A percentile compares a stretch with the other conserved stretches of the same genome.
Conservation (phyloP, 176 grass and related monocot species). For the Eremochloa ophiuroides region DNA sequence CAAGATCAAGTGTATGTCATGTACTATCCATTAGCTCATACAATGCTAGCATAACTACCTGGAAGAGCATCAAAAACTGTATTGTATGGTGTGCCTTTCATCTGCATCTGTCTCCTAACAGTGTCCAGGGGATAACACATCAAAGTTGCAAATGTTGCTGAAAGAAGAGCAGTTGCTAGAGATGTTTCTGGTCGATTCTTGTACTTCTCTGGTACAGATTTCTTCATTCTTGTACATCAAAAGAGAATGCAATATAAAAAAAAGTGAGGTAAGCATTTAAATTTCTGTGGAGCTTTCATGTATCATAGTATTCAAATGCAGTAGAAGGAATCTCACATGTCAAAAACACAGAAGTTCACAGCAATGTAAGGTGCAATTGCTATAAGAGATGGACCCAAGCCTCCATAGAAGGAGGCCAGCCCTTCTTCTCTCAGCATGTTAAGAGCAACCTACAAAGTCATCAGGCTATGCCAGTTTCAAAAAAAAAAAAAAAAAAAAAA, state of each 20-base stretch:
- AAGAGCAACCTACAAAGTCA: slow-evolving; percentile 80
- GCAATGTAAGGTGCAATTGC: slow-evolving; percentile 97
- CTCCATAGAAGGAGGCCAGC: slow-evolving; percentile 79
- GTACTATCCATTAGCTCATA: neutral
- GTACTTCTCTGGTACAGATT: slow-evolving; percentile 92
- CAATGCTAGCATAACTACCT: slow-evolving; percentile 35
- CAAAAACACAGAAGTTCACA: slow-evolving; percentile 99
- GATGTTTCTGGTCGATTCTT: slow-evolving; percentile 83
- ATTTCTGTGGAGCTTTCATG: slow-evolving; percentile 11
- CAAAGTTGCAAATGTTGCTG: slow-evolving; percentile 86
- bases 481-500: neutral
- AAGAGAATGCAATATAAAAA: slow-evolving; percentile 2
- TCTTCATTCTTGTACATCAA: slow-evolving; percentile 70
- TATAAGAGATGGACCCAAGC: slow-evolving; percentile 93
- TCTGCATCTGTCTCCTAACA: slow-evolving; percentile 98
- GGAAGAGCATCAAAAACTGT: slow-evolving; percentile 80
- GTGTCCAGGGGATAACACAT: slow-evolving; percentile 97
- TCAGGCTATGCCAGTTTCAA: slow-evolving; percentile 7
- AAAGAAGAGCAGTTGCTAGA: slow-evolving; percentile 81
- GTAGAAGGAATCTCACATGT: slow-evolving; percentile 71
- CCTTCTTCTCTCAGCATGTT: slow-evolving; percentile 96
- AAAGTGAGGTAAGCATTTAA: slow-evolving; percentile 1
- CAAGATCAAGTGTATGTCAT: slow-evolving; percentile 6
- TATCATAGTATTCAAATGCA: neutral
- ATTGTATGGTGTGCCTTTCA: slow-evolving; percentile 90